These are phyloP conservation scores for Daldinia childiae DNA, from an alignment of 495 filamentous ascomycete species.

Conservation along the genomic window DNA sequence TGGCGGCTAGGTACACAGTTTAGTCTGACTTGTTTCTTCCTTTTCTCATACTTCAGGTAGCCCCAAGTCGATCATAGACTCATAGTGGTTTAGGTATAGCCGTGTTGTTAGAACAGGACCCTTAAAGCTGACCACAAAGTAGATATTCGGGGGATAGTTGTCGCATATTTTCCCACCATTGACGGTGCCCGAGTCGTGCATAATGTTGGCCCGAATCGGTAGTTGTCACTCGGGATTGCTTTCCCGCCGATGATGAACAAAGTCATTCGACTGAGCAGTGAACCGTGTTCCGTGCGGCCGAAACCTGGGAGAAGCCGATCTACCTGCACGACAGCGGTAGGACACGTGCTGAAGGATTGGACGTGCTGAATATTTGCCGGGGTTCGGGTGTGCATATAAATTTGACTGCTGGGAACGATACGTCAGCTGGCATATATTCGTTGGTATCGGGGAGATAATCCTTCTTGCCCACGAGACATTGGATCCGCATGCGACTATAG, in stretches of 20 bases:
- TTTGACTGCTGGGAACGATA: background rate
- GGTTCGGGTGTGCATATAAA: constrained; percentile 6
- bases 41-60: background rate
- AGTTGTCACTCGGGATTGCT: background rate
- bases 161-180: background rate
- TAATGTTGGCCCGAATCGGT: constrained; percentile 3
- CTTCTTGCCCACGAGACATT: constrained; percentile 8
- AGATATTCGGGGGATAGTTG: background rate
- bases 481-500: background rate
- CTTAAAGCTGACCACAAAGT: background rate
- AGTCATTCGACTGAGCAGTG: background rate
- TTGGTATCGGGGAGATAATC: constrained; percentile 7
- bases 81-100: background rate
- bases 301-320: constrained; percentile 6
- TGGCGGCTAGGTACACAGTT: background rate
- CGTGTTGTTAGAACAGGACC: background rate
- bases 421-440: background rate
- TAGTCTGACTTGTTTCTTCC: constrained; percentile 4
- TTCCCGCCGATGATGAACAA: background rate
- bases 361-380: background rate
- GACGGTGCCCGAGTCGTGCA: background rate
- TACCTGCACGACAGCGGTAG: background rate
- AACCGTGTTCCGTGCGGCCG: background rate
- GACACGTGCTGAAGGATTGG: constrained; percentile 15
- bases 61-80: background rate